Percentiles rank a stretch among this genome's conserved stretches.
phyloP scores from a whole-genome alignment of 352 stramenopile species.

The Phytophthora tubulina region DNA sequence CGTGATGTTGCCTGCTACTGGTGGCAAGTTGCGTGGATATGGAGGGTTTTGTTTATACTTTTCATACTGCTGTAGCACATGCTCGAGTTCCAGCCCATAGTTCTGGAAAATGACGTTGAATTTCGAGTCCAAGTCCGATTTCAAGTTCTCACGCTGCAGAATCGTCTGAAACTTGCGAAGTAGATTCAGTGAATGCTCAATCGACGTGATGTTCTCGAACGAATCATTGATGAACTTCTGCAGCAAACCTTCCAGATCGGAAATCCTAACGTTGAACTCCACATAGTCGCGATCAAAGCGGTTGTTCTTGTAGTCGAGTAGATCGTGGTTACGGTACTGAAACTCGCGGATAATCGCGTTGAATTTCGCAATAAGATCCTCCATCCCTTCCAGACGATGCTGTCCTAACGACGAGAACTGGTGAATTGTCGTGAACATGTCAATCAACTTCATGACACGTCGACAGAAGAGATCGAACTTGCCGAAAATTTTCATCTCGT shows the following conservation, averaged over 20 bases:
- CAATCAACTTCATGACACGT: slow-evolving; percentile 98
- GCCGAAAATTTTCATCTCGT: slow-evolving; percentile 99
- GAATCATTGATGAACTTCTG: slow-evolving; percentile 99
- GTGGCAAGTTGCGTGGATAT: slow-evolving; percentile 96
- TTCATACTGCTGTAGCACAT: slow-evolving; percentile 98
- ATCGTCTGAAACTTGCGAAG: slow-evolving; percentile 98
- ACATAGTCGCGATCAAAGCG: slow-evolving; percentile 98
- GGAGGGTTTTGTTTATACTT: slow-evolving; percentile 98
- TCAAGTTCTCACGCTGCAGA: slow-evolving; percentile 98
- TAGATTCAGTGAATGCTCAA: slow-evolving; percentile 97
- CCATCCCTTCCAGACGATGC: slow-evolving; percentile 94
- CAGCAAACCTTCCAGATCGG: slow-evolving; percentile 95
- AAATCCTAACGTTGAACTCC: slow-evolving; percentile 96
- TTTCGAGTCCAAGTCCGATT: slow-evolving; percentile 98
- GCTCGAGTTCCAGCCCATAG: slow-evolving; percentile 97
- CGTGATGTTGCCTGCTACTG: slow-evolving; percentile 98
- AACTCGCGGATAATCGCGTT: slow-evolving; percentile 98
- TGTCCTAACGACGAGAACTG: slow-evolving; percentile 94
- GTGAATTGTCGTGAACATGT: slow-evolving; percentile 99
- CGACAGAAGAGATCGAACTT: slow-evolving; percentile 99
- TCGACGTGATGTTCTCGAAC: slow-evolving; percentile 99
- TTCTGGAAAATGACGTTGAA: slow-evolving; percentile 99
- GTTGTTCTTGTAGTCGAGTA: slow-evolving; percentile 99
- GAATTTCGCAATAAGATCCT: slow-evolving; percentile 94
- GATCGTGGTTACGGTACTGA: slow-evolving; percentile 96